These are phyloP conservation scores for Calonectria leucothoes DNA, from an alignment of 2,329 filamentous ascomycete species.

Conservation along the genomic window DNA sequence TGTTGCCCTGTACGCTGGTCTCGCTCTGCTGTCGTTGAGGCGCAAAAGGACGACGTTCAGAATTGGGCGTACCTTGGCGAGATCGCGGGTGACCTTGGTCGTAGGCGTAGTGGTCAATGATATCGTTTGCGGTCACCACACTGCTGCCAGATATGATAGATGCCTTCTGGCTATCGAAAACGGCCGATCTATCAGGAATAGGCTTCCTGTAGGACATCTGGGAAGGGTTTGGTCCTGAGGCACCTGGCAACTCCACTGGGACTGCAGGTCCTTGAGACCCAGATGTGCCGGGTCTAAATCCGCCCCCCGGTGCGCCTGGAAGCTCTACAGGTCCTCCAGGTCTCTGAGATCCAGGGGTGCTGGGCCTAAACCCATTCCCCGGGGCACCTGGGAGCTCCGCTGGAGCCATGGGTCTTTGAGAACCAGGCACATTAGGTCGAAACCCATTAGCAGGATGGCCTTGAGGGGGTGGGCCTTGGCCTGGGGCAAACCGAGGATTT, in stretches of 20 bases:
- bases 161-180: conserved; percentile 34
- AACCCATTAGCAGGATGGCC: conserved; percentile 34
- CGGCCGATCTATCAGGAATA: conserved; percentile 39
- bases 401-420: conserved; percentile 26
- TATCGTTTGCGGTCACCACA: conserved; percentile 50
- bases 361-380: not conserved
- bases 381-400: not conserved
- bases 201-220: conserved; percentile 44
- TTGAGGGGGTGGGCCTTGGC: conserved; percentile 32
- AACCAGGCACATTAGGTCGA: conserved; percentile 33
- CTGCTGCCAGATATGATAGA: conserved; percentile 41
- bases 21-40: conserved; percentile 38
- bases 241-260: not conserved
- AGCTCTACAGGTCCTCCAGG: conserved; percentile 32
- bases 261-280: conserved; percentile 31
- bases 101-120: conserved; percentile 52
- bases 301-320: not conserved
- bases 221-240: not conserved
- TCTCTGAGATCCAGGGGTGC: conserved; percentile 6
- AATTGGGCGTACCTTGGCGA: conserved; percentile 29
- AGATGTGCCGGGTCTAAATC: not conserved
- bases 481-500: conserved; percentile 3
- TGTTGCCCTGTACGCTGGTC: conserved; percentile 53
- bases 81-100: conserved; percentile 43
- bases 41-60: conserved; percentile 38